Percentiles rank a stretch among this genome's conserved stretches.
Evolutionary conservation across 108 stramenopile genomes (phyloP).

Genomic region (Epithemia pelagica): DNA sequence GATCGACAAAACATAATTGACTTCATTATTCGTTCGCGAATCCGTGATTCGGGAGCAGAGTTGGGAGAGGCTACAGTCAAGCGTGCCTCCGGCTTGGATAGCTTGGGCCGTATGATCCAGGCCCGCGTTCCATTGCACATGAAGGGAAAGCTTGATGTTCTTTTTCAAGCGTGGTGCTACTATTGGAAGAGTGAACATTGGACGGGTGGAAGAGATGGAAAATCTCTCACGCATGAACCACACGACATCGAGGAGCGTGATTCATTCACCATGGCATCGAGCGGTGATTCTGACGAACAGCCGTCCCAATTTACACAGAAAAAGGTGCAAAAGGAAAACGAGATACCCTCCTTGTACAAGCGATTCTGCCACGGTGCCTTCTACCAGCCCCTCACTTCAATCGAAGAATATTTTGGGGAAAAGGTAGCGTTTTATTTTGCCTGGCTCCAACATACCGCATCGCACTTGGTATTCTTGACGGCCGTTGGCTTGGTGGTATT

Average conservation of each 20-base stretch:
- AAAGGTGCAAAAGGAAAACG: conserved; percentile 1
- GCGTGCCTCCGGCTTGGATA: not conserved
- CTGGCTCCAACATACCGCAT: conserved; percentile 90
- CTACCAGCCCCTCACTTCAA: conserved; percentile 85
- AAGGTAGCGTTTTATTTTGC: conserved; percentile 97
- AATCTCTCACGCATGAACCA: conserved; percentile 17
- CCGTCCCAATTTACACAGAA: not conserved
- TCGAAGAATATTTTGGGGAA: conserved; percentile 97
- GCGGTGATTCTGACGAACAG: not conserved
- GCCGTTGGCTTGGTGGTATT: conserved; percentile 70
- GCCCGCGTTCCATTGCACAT: conserved; percentile 82
- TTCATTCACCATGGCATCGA: not conserved
- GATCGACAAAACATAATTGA: conserved; percentile 86
- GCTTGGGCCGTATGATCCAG: conserved; percentile 77
- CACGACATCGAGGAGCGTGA: not conserved
- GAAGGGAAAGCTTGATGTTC: conserved; percentile 57
- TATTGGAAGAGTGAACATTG: conserved; percentile 71
- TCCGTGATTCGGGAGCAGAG: conserved; percentile 87
- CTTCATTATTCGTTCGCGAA: conserved; percentile 80
- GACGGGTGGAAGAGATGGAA: conserved; percentile 27
- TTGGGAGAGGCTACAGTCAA: conserved; percentile 53
- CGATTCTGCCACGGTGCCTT: conserved; percentile 74
- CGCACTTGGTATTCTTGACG: conserved; percentile 66
- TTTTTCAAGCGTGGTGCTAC: conserved; percentile 66
- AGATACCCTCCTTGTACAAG: conserved; percentile 45